Base-by-base conservation (phyloP, 2,329 filamentous ascomycete species). In the Pyricularia grisea region DNA sequence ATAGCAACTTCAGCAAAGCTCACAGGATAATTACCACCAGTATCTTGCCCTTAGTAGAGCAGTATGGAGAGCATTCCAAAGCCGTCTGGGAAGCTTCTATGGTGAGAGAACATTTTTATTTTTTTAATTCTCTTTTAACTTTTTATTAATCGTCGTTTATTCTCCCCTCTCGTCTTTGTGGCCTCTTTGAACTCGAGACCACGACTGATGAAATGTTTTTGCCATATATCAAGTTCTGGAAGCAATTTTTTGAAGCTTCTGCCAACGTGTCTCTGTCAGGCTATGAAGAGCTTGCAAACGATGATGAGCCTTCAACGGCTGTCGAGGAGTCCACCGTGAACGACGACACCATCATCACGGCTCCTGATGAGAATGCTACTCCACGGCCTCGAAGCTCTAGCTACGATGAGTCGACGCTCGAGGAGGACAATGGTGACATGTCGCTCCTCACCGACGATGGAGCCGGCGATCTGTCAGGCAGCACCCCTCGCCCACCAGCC, bases 191-290 rank as follows among this genome's bases (percentile, higher is more conserved):
- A 55, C 23, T 61, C 58, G 12, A 17, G 25, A 63, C 10, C 14
- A 31, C 25, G 4, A 14, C 25, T 63, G 6, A 63, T 30, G 25
- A 63, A 27, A 2, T 25, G 1, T 17, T 28, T 20, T 30, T 72
- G 55, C 71, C 69, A 69, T 55, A 42, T 33, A 68, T 68, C 14
- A 75, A 96, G 92, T 99, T 99, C 80, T 99, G 95, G 95, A 99
- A 99, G 80, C 94, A 98, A 82, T 99, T 99, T 83, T 99, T 99
- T 80, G 95, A 99, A 81, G 93, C 95, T 50, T 97, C 94, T 66
- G 95, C 95, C 77, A 98, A 99, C 75, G 94, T 99, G 30, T 97
- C 94, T 12, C 86, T 99, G 12, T 97, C 93, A 0, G 93, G 94
- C 31, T 97, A 99, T 78, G 94, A 97, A 77, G 94, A 97, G 76